Percentiles rank a stretch among this genome's conserved stretches.
phyloP scores from a whole-genome alignment of 495 filamentous ascomycete genomes.

The Xylaria scruposa region DNA sequence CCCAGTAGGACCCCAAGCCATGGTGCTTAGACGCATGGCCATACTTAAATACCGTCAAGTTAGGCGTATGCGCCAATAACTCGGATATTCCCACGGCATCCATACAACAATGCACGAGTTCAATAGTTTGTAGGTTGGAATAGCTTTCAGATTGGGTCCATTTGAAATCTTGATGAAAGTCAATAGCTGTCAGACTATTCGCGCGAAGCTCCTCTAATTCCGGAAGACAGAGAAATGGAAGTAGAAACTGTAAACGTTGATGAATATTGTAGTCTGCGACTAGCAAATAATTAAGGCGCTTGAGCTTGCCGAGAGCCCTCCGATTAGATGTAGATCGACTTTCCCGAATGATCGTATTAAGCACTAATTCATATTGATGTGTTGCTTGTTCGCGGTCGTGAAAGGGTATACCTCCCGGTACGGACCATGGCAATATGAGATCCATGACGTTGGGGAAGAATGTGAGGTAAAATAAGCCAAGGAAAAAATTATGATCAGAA shows the following conservation, averaged over 20 bases:
- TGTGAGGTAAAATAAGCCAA: slow-evolving; percentile 1
- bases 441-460: not conserved
- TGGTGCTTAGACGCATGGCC: slow-evolving; percentile 6
- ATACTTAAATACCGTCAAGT: slow-evolving; percentile 4
- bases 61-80: slow-evolving; percentile 1
- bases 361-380: not conserved
- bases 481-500: not conserved
- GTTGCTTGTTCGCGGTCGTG: not conserved
- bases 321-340: not conserved
- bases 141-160: not conserved
- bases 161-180: slow-evolving; percentile 8
- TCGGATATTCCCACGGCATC: slow-evolving; percentile 8
- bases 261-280: not conserved
- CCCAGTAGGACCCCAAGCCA: not conserved
- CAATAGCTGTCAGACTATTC: not conserved
- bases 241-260: slow-evolving; percentile 5
- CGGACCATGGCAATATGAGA: not conserved
- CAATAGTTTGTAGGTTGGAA: not conserved
- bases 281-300: not conserved
- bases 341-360: not conserved
- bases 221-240: not conserved
- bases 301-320: not conserved
- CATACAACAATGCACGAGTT: slow-evolving; percentile 1
- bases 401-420: slow-evolving; percentile 1
- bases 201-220: not conserved